Conservation (phyloP, 2,329 filamentous ascomycete species). For the Dryadomyces quercivorus region DNA sequence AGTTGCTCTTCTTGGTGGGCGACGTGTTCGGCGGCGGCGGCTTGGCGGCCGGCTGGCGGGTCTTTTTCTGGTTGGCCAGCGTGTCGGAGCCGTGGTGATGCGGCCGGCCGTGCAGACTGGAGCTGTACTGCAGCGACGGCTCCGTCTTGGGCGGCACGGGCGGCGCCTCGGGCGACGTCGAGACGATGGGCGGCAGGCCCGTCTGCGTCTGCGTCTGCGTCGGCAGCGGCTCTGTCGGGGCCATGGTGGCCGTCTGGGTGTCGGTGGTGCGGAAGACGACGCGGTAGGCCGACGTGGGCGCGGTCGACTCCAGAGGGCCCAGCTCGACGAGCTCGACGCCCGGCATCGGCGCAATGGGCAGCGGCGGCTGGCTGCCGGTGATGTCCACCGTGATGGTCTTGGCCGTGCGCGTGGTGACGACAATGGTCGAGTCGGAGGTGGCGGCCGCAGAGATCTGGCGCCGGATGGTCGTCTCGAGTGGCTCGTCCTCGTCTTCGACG, state of each 20-base stretch:
- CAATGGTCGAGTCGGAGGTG: conserved; percentile 42
- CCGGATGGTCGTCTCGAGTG: conserved; percentile 34
- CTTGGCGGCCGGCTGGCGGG: conserved; percentile 22
- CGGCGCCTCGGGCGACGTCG: not conserved
- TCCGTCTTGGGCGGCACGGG: conserved; percentile 1
- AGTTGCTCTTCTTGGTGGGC: conserved; percentile 15
- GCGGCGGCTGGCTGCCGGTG: conserved; percentile 36
- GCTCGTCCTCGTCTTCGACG: conserved; percentile 27
- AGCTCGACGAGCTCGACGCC: conserved; percentile 48
- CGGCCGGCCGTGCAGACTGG: too few relatives aligned
- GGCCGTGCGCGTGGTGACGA: conserved; percentile 44
- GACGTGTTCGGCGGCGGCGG: not conserved
- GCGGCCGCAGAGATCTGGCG: conserved; percentile 42
- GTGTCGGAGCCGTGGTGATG: too few relatives aligned
- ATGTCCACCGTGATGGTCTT: conserved; percentile 56
- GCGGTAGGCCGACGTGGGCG: conserved; percentile 27
- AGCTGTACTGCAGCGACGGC: not conserved
- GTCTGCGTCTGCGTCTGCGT: not conserved
- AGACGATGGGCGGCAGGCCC: not conserved
- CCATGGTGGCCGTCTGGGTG: not conserved
- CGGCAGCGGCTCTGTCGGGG: not conserved
- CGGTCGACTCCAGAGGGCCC: conserved; percentile 15
- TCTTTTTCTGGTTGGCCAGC: conserved; percentile 34
- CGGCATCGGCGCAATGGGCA: conserved; percentile 40
- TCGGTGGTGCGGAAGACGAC: conserved; percentile 40